These are phyloP conservation scores for Salix brachista DNA, from an alignment of 345 rosid genomes.

Conservation along the genomic window DNA sequence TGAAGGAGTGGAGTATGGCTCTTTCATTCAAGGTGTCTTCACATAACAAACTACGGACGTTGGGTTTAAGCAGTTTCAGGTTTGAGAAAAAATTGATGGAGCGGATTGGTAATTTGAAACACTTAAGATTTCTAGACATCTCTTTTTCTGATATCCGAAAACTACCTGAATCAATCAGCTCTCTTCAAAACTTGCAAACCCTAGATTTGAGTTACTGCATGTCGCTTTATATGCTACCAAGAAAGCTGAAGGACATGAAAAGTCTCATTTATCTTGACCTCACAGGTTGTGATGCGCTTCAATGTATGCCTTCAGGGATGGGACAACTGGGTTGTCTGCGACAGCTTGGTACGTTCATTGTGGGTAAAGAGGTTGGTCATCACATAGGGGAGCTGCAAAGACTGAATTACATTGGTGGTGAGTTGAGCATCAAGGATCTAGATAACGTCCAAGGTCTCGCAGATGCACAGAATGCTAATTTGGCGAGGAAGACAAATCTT, in stretches of 20 bases:
- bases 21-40: too few relatives aligned
- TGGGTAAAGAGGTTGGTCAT: constrained; percentile 1
- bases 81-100: not conserved
- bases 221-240: not conserved
- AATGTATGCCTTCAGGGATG: not conserved
- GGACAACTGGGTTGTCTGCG: constrained; percentile 7
- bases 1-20: too few relatives aligned
- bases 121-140: constrained; percentile 18
- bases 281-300: not conserved
- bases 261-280: constrained; percentile 2
- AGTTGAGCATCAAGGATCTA: constrained; percentile 4
- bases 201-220: not conserved
- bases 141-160: not conserved
- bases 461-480: constrained; percentile 16
- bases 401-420: constrained; percentile 8
- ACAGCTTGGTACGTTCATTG: constrained; percentile 13
- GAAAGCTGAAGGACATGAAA: not conserved
- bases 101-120: constrained; percentile 16
- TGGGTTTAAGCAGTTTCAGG: accelerated
- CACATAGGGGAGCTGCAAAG: not conserved
- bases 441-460: not conserved
- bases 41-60: too few relatives aligned
- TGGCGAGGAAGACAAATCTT: constrained; percentile 11
- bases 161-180: constrained; percentile 17
- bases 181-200: constrained; percentile 19